Base-by-base conservation (phyloP, 257 asterid species). In the Scutellaria barbata region DNA sequence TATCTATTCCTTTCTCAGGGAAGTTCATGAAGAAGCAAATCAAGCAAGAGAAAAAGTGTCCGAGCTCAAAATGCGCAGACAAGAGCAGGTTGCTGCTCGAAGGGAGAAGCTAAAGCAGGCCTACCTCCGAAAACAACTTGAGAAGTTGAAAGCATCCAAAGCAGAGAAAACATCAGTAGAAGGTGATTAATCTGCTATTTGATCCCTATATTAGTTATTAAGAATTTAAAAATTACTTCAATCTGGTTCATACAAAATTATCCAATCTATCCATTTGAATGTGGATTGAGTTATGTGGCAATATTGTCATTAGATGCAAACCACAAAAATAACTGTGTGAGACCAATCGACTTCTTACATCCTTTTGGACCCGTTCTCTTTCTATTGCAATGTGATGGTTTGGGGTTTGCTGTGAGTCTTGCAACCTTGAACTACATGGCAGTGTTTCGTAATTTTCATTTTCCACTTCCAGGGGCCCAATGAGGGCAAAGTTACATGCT, bases 51-150 rank as follows among this genome's bases (percentile, higher is more conserved):
- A 92, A 81, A 88, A 89, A 71, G 90, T 80, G 52, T 88, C 96
- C 3, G 97, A 92, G 55, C 84, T 89, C 46, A 95, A 95, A 83
- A 60, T 79, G 71, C 85, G 95, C 59, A 88, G 98, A 81, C 92
- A 92, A 82, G 98, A 89, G 71, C 95, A 92, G 78, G 85, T 76
- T 71, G 87, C 98, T 73, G 84, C 90, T 50, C 87, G 89, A 67
- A 81, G 98, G 48, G 98, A 92, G 83, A 95, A 92, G 80, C 65
- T 91, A 73, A 95, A 91, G 87, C 96, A 86, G 81, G 92, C 99
- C 17, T 95, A 95, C 84, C 89, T 92, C 59, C 80, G 79, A 67
- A 95, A 91, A 82, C 96, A 89, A 76, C 85, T 92, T 39, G 96
- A 92, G 81, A 95, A 89, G 77, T 79, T 89, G 83, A 93, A 87